These are phyloP conservation scores for Candida wancherniae DNA, from an alignment of 805 yeast genomes.

Conservation along the genomic window DNA sequence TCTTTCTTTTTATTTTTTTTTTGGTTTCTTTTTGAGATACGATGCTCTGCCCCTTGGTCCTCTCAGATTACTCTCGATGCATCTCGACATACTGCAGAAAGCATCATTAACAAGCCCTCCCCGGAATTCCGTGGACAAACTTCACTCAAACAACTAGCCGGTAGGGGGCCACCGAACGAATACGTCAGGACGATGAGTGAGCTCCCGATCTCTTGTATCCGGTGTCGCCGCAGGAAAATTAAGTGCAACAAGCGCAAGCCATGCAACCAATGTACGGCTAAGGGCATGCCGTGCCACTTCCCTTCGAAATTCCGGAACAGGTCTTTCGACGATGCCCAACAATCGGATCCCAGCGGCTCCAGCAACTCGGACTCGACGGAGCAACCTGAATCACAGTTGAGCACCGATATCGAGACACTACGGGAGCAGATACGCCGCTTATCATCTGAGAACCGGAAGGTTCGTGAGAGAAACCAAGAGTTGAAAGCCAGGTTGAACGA, in stretches of 20 bases:
- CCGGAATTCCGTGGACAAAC: too few relatives aligned
- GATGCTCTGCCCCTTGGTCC: too few relatives aligned
- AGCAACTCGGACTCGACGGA: conserved; percentile 2
- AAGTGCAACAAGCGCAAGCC: conserved; percentile 18
- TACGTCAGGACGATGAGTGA: conserved; percentile 11
- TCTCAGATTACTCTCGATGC: too few relatives aligned
- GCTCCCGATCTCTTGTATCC: conserved; percentile 17
- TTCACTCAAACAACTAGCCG: too few relatives aligned
- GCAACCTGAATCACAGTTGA: conserved; percentile 1
- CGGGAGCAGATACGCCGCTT: conserved; percentile 5
- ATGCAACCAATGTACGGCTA: conserved; percentile 14
- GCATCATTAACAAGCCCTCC: too few relatives aligned
- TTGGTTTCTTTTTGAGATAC: too few relatives aligned
- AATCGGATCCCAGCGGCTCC: conserved; percentile 1
- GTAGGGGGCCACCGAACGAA: too few relatives aligned
- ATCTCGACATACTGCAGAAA: too few relatives aligned
- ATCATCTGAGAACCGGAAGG: conserved; percentile 4
- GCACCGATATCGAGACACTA: conserved; percentile 2
- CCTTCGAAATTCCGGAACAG: conserved; percentile 16
- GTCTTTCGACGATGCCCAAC: conserved; percentile 1
- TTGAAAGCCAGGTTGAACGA: not conserved
- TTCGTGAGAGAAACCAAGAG: conserved; percentile 3
- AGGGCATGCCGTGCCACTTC: conserved; percentile 13
- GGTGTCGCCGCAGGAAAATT: conserved; percentile 17
- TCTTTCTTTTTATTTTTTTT: too few relatives aligned